Base-by-base conservation (phyloP, 1,284 basidiomycete genomes). In the Taiwanofungus camphoratus region DNA sequence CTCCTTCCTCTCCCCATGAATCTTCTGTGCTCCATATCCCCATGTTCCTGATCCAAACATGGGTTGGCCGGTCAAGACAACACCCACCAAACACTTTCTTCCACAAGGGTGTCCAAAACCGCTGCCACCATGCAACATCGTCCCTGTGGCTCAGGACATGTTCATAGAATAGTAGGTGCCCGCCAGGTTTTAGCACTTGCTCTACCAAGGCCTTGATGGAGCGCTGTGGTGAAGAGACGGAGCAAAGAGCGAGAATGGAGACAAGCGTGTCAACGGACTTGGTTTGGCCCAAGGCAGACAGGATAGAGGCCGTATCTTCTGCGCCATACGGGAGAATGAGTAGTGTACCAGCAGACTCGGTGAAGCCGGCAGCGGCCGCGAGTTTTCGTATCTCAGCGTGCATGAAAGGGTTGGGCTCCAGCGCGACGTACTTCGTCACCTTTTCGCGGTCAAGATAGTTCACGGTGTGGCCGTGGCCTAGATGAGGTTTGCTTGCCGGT, bases 61-160 rank as follows among this genome's bases (percentile, higher is more conserved):
- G 69, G 3, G 75, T 74, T 12, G 78, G 76, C 8, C 76, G 65
- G 52, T 82, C 77, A 35, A 85, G 49, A 45, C 63, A 64, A 52
- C 83, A 87, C 7, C 82, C 80, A 52, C 76, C 80, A 46, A 79
- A 77, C 1, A 63, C 58, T 0, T 65, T 22, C 4, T 54, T 53
- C 85, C 84, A 87, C 2, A 86, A 9, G 1, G 82, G 82, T 3
- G 78, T 70, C 80, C 82, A 85, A 38, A 82, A 69, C 1, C 65
- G 52, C 60, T 87, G 84, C 79, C 81, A 85, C 72, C 76, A 73
- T 8, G 71, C 71, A 3, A 82, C 70, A 42, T 76, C 73, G n/a
- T 54, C 44, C 0, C 59, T 54, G 1, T 65, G 68, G 49, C 69
- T 80, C 34, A 68, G 60, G 8, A 84, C 79, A 52, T 86, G 82